These are phyloP conservation scores for Russula earlei DNA, from an alignment of 768 basidiomycete genomes.

Conservation along the genomic window DNA sequence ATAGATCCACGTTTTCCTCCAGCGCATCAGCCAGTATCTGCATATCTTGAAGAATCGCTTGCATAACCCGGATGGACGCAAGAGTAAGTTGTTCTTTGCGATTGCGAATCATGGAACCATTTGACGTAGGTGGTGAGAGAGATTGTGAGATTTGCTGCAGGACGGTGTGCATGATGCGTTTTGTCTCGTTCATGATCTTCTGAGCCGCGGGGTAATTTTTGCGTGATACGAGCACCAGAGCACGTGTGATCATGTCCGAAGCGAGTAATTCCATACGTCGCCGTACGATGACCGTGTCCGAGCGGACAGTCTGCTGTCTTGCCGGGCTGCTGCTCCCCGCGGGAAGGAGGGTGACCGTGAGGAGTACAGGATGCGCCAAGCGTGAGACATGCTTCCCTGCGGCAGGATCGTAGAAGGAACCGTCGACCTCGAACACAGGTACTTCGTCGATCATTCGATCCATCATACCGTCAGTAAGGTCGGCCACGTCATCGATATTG, in stretches of 20 bases:
- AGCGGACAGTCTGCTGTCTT: slow-evolving; percentile 30
- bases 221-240: slow-evolving; percentile 83
- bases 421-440: slow-evolving; percentile 92
- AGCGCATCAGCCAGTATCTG: slow-evolving; percentile 80
- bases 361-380: slow-evolving; percentile 86
- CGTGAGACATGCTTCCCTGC: slow-evolving; percentile 77
- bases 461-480: slow-evolving; percentile 88
- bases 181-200: slow-evolving; percentile 84
- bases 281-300: slow-evolving; percentile 85
- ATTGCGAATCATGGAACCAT: slow-evolving; percentile 47
- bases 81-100: slow-evolving; percentile 71
- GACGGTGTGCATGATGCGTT: slow-evolving; percentile 85
- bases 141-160: slow-evolving; percentile 73
- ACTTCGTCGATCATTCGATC: slow-evolving; percentile 96
- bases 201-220: slow-evolving; percentile 87
- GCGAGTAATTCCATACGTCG: slow-evolving; percentile 94
- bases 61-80: slow-evolving; percentile 68
- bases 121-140: slow-evolving; percentile 44
- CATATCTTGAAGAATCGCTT: slow-evolving; percentile 79
- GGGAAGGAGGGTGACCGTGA: slow-evolving; percentile 87
- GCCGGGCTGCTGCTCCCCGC: slow-evolving; percentile 25
- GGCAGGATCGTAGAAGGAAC: slow-evolving; percentile 87
- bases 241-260: slow-evolving; percentile 94
- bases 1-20: slow-evolving; percentile 84
- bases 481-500: slow-evolving; percentile 57